Conservation (phyloP, 1,284 basidiomycete genomes). For the Sutorius eximius region DNA sequence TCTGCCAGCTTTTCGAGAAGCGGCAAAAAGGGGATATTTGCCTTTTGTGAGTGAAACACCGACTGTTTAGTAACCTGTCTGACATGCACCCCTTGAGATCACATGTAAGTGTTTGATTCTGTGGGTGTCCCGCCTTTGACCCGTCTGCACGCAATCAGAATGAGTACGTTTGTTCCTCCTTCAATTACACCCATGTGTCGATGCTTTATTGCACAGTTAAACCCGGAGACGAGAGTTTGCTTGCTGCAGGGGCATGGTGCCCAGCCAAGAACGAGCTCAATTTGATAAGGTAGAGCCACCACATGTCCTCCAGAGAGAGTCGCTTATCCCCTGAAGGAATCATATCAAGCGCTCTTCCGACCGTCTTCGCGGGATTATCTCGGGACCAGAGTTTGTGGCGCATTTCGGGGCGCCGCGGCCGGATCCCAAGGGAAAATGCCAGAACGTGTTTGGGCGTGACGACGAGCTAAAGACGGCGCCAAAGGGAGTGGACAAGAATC, state of each 20-base stretch:
- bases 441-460: constrained; percentile 78
- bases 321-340: constrained; percentile 40
- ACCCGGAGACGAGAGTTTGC: constrained; percentile 64
- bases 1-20: constrained; percentile 78
- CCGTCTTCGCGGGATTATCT: constrained; percentile 67
- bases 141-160: constrained; percentile 11
- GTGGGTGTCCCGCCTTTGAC: background rate
- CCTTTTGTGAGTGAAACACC: constrained; percentile 56
- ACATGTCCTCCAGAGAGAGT: background rate
- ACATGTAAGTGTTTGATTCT: constrained; percentile 32
- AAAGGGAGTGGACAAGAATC: constrained; percentile 82
- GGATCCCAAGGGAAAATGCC: constrained; percentile 57
- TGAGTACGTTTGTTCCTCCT: constrained; percentile 16
- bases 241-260: constrained; percentile 85
- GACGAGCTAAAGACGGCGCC: constrained; percentile 86
- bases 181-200: background rate
- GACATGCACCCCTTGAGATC: constrained; percentile 36
- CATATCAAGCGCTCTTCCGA: constrained; percentile 64
- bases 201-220: constrained; percentile 48
- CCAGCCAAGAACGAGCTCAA: constrained; percentile 79
- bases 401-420: constrained; percentile 72
- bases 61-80: constrained; percentile 1
- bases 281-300: constrained; percentile 58
- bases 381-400: constrained; percentile 62
- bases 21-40: constrained; percentile 78